phyloP scores from a whole-genome alignment of 495 filamentous ascomycete genomes.

The Hyphodiscus hymeniophilus region DNA sequence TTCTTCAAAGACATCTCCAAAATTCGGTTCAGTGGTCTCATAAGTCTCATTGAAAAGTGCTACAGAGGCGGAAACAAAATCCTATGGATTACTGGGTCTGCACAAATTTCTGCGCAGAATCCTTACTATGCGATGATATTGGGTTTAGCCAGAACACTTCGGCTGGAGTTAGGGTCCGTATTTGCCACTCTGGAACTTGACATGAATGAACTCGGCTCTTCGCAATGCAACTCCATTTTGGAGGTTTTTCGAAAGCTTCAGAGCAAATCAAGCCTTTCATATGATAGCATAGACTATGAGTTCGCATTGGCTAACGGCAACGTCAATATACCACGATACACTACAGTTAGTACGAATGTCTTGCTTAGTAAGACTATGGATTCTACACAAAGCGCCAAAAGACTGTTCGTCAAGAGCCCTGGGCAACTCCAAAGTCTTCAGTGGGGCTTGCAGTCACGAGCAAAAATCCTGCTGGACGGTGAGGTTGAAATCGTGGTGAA shows the following conservation, averaged over 20 bases:
- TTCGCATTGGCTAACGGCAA: background rate
- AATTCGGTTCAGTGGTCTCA: conserved; percentile 11
- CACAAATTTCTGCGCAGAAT: background rate
- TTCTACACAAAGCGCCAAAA: background rate
- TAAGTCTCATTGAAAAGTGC: background rate
- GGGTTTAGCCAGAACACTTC: conserved; percentile 27
- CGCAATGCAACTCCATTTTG: background rate
- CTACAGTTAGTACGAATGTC: background rate
- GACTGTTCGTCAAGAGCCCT: background rate
- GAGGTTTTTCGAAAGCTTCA: background rate
- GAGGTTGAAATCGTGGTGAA: conserved; percentile 7
- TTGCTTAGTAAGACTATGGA: background rate
- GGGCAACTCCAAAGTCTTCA: background rate
- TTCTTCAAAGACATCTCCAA: conserved; percentile 22
- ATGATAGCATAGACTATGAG: background rate
- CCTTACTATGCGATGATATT: conserved; percentile 19
- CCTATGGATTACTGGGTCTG: background rate
- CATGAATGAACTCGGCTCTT: background rate
- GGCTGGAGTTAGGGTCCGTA: conserved; percentile 25
- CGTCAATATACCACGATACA: background rate
- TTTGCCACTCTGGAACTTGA: conserved; percentile 5
- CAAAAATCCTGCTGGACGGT: background rate
- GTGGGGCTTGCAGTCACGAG: background rate
- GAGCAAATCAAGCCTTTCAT: background rate
- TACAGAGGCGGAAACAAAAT: background rate